phyloP scores from a whole-genome alignment of 2,329 filamentous ascomycete species.

The Hysterium pulicare region DNA sequence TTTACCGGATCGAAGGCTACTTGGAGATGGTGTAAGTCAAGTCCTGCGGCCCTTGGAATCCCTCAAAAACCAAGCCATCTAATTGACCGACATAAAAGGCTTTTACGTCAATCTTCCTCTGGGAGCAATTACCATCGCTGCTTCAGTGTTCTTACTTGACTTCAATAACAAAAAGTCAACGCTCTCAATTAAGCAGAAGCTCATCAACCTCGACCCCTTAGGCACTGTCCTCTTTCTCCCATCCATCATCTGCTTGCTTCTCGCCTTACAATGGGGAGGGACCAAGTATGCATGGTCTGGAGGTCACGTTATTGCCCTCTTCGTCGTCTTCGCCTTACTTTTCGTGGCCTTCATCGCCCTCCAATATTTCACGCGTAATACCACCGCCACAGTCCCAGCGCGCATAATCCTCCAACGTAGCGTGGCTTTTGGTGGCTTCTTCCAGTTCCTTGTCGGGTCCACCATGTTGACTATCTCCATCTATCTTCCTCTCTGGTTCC shows the following conservation, averaged over 20 bases:
- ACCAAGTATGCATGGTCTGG: slow-evolving; percentile 42
- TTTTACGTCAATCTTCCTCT: slow-evolving; percentile 53
- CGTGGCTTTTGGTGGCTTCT: slow-evolving; percentile 38
- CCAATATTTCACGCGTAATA: slow-evolving; percentile 37
- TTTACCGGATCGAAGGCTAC: slow-evolving; percentile 40
- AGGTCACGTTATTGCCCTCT: slow-evolving; percentile 40
- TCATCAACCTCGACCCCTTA: slow-evolving; percentile 41
- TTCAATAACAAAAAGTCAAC: slow-evolving; percentile 30
- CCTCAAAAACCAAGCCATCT: too few relatives aligned
- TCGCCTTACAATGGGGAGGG: slow-evolving; percentile 50
- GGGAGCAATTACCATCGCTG: slow-evolving; percentile 40
- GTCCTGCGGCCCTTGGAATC: too few relatives aligned
- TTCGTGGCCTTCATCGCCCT: slow-evolving; percentile 37
- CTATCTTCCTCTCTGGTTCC: slow-evolving; percentile 46
- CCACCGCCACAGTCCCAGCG: slow-evolving; percentile 42
- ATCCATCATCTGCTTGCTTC: slow-evolving; percentile 43
- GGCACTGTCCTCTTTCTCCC: slow-evolving; percentile 42
- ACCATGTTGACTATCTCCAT: slow-evolving; percentile 37
- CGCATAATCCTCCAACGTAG: slow-evolving; percentile 42
- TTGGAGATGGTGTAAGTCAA: slow-evolving; percentile 50
- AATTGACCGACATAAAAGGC: too few relatives aligned
- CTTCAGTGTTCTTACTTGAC: slow-evolving; percentile 32
- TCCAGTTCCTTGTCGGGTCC: slow-evolving; percentile 39
- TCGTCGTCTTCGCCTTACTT: slow-evolving; percentile 41
- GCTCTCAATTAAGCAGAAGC: slow-evolving; percentile 26